Conservation (phyloP, 345 rosid species). For the Camelina neglecta region DNA sequence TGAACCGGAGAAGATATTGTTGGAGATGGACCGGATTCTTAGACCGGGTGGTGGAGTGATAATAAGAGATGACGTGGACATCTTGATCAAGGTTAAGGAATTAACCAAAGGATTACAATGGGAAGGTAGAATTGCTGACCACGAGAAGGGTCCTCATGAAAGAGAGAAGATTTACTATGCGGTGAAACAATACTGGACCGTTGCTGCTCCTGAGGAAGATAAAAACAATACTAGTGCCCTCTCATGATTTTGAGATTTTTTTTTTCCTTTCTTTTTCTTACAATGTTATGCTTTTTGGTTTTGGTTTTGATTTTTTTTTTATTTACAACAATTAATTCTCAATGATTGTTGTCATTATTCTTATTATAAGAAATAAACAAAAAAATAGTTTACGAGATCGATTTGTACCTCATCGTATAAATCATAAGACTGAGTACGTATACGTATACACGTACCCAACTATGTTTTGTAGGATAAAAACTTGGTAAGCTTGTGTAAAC, state of each 20-base stretch:
- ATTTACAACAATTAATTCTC: slow-evolving; percentile 22
- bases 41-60: slow-evolving; percentile 88
- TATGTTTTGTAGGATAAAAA: background rate
- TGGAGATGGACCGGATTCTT: slow-evolving; percentile 90
- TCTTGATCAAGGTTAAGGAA: slow-evolving; percentile 63
- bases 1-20: slow-evolving; percentile 68
- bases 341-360: slow-evolving; percentile 23
- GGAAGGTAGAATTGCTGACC: slow-evolving; percentile 79
- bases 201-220: slow-evolving; percentile 44
- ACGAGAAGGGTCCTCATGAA: slow-evolving; percentile 72
- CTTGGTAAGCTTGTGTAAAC: no score
- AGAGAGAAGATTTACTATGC: slow-evolving; percentile 86
- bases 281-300: background rate
- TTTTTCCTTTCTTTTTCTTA: background rate
- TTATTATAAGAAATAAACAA: slow-evolving; percentile 8
- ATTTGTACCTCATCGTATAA: background rate
- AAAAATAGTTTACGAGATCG: background rate
- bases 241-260: slow-evolving; percentile 23
- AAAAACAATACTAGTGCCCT: slow-evolving; percentile 36
- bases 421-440: background rate
- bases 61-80: slow-evolving; percentile 85
- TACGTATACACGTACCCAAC: background rate
- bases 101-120: slow-evolving; percentile 71
- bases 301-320: slow-evolving; percentile 16
- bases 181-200: slow-evolving; percentile 78